Base-by-base conservation (phyloP, 2,329 filamentous ascomycete species). In the Harringtonia aguacate region DNA sequence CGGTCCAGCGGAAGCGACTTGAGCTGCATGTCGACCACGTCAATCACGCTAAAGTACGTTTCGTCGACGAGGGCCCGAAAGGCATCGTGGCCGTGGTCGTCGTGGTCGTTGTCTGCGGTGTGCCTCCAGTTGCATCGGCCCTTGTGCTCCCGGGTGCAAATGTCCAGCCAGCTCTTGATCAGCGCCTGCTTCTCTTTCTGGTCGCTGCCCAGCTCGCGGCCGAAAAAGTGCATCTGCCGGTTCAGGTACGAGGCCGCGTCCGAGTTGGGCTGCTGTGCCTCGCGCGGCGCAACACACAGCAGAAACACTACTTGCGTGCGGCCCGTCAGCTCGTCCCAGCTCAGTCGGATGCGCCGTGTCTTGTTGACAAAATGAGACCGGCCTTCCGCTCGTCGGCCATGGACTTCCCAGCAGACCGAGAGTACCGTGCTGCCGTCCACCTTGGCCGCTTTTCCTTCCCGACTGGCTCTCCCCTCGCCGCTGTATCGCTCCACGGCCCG, bases 41-140 rank as follows among this genome's bases (percentile, higher is more conserved):
- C 36, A 29, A 44, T 36, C 10, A 44, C 43, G 36, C 43, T 36
- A 39, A 44, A 44, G 36, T 39, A 44, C 28, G 42, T 28, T 13
- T 36, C 29, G 9, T 34, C 6, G 9, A 44, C 31, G 29, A 44
- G 36, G 21, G 14, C 14, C 20, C n/a, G 20, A 36, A 44, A 44
- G 3, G 28, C 30, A 17, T 29, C 22, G 15, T 14, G 20, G 5
- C 31, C 40, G 40, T 35, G 20, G 13, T 34, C 17, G 7, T 29
- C 18, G 20, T 9, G 18, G 8, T 8, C 28, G 13, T 29, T 13
- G 8, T 29, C 13, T 29, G 28, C 13, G 8, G 28, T 29, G 28
- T 29, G 8, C 28, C 28, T 13, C 28, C 28, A 8, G 28, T 29
- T 29, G 20, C 40, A 42, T 27, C 15, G 15, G 7, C 18, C 13